Conservation (phyloP, 2,329 filamentous ascomycete species). For the Sporothrix luriei region DNA sequence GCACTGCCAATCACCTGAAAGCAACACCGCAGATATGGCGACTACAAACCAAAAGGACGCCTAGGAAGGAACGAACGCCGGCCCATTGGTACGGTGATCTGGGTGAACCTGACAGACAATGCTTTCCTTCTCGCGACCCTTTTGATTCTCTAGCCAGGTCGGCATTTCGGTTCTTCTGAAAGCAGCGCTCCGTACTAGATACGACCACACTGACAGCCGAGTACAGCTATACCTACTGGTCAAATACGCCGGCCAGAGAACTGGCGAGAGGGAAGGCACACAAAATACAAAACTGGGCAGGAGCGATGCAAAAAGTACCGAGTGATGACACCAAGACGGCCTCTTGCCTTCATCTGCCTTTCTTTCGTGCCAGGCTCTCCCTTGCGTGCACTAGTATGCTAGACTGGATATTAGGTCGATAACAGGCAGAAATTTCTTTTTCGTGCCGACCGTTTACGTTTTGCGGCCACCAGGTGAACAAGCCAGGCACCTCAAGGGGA, state of each 20-base stretch:
- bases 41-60: not conserved
- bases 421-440: not conserved
- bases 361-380: not conserved
- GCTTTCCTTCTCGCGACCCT: not conserved
- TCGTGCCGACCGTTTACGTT: slow-evolving; percentile 15
- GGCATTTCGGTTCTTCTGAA: no score
- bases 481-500: slow-evolving; percentile 13
- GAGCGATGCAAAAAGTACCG: slow-evolving; percentile 19
- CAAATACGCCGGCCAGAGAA: no score
- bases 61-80: not conserved
- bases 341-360: no score
- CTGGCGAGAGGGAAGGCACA: not conserved
- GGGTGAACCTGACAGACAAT: slow-evolving; percentile 2
- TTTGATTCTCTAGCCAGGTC: no score
- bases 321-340: no score
- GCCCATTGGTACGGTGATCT: slow-evolving; percentile 2
- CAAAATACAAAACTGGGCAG: not conserved
- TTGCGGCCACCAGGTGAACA: not conserved
- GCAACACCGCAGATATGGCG: not conserved
- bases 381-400: slow-evolving; percentile 18
- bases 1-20: not conserved
- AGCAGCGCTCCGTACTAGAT: no score
- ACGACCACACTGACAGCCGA: no score
- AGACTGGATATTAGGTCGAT: not conserved
- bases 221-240: no score